Percentiles rank a stretch among this genome's conserved stretches.
Evolutionary conservation across 345 rosid species (phyloP).

Genomic region (rapeseed (Brassica napus)): DNA sequence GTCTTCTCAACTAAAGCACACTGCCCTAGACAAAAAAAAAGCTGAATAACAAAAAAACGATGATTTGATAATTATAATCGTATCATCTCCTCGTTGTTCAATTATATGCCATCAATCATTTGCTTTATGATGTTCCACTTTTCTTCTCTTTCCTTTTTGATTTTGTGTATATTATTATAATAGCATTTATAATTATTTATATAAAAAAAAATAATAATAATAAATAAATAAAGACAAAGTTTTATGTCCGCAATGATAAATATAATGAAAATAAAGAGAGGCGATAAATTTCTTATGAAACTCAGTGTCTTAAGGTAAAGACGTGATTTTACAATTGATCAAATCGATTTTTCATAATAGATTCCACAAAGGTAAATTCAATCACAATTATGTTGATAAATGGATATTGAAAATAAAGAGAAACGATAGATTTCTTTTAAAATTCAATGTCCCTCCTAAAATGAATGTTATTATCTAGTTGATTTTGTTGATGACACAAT

Average conservation of each 20-base stretch:
- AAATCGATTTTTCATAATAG: too few species aligned
- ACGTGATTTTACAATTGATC: too few species aligned
- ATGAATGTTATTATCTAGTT: too few species aligned
- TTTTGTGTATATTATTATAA: background rate
- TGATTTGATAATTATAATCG: conserved; percentile 42
- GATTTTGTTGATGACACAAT: background rate
- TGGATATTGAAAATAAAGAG: background rate
- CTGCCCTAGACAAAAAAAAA: conserved; percentile 12
- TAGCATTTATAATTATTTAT: background rate
- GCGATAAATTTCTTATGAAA: too few species aligned
- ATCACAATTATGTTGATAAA: too few species aligned
- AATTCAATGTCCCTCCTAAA: background rate
- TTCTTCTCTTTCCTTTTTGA: conserved; percentile 25
- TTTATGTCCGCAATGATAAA: background rate
- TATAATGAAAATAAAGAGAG: too few species aligned
- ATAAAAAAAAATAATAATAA: too few species aligned
- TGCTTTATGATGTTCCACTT: conserved; percentile 35
- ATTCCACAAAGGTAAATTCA: too few species aligned
- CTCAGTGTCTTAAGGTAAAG: too few species aligned
- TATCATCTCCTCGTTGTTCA: conserved; percentile 41
- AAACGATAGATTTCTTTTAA: background rate
- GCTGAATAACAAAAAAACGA: conserved; percentile 21
- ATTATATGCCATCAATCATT: conserved; percentile 41
- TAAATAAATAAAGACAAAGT: too few species aligned
- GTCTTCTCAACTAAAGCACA: conserved; percentile 39